These are phyloP conservation scores for Populus nigra DNA, from an alignment of 345 rosid genomes.

Conservation along the genomic window DNA sequence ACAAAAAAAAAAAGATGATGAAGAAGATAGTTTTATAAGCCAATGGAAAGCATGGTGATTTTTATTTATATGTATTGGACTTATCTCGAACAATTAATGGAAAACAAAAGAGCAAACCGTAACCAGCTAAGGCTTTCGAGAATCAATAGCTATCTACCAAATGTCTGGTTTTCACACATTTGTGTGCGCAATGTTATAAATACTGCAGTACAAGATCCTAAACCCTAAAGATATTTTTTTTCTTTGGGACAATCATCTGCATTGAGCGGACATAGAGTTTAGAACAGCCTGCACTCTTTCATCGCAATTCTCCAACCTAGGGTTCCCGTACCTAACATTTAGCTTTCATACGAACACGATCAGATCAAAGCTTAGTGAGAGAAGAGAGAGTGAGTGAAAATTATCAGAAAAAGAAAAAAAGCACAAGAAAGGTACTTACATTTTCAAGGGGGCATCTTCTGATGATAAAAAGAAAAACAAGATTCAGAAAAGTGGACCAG, in stretches of 20 bases:
- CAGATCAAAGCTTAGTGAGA: neutral
- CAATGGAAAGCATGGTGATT: too few species aligned
- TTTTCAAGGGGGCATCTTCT: conserved; percentile 26
- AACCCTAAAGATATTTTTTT: neutral
- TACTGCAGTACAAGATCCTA: neutral
- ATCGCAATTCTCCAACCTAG: conserved; percentile 13
- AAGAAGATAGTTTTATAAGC: too few species aligned
- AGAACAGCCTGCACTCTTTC: conserved; percentile 3
- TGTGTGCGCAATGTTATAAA: neutral
- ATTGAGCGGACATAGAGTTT: conserved; percentile 16
- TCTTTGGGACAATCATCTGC: neutral
- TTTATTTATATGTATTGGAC: neutral
- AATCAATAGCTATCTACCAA: neutral
- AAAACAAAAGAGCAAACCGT: neutral
- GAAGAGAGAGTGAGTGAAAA: conserved; percentile 11
- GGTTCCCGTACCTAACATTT: conserved; percentile 18
- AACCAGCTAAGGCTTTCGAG: neutral
- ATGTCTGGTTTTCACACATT: neutral
- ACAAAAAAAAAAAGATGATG: too few species aligned
- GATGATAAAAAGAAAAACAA: neutral
- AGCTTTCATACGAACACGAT: neutral
- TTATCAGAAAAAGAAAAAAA: neutral
- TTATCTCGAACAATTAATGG: neutral
- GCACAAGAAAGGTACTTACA: conserved; percentile 21
- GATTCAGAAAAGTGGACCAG: conserved; percentile 19